These are phyloP conservation scores for Colletotrichum karsti DNA, from an alignment of 2,329 filamentous ascomycete species.

Conservation along the genomic window DNA sequence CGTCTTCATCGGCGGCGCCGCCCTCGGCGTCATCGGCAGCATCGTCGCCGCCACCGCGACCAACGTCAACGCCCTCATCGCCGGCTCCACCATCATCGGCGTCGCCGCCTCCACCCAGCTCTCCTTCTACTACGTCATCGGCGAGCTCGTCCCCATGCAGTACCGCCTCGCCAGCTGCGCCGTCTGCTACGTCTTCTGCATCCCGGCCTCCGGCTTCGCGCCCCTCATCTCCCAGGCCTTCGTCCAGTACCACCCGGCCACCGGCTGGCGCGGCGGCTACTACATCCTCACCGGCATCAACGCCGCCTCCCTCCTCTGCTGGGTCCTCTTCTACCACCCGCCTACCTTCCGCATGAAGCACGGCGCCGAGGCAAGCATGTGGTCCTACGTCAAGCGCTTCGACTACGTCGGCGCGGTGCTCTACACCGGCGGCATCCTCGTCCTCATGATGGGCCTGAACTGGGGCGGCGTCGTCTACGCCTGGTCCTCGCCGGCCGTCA, in stretches of 20 bases:
- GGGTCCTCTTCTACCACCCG: conserved; percentile 43
- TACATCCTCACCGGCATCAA: conserved; percentile 40
- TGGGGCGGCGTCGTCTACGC: conserved; percentile 42
- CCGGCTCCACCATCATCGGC: conserved; percentile 45
- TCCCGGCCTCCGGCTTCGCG: conserved; percentile 39
- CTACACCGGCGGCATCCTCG: conserved; percentile 38
- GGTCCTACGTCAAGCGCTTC: conserved; percentile 37
- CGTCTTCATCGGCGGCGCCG: conserved; percentile 37
- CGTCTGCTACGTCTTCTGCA: conserved; percentile 40
- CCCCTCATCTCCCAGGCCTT: conserved; percentile 38
- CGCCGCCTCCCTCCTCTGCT: conserved; percentile 36
- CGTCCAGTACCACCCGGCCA: conserved; percentile 33
- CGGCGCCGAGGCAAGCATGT: conserved; percentile 33
- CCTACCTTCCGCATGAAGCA: conserved; percentile 41
- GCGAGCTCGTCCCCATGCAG: conserved; percentile 48
- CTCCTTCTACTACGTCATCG: conserved; percentile 45
- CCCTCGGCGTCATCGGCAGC: conserved; percentile 43
- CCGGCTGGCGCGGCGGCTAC: conserved; percentile 39
- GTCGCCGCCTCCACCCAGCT: conserved; percentile 45
- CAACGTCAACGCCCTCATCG: conserved; percentile 45
- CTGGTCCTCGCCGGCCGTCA: conserved; percentile 40
- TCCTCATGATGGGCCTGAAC: conserved; percentile 41
- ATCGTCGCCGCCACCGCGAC: conserved; percentile 46
- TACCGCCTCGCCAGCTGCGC: conserved; percentile 41
- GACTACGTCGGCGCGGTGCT: conserved; percentile 41